These are phyloP conservation scores for Stemphylium beticola DNA, from an alignment of 2,329 filamentous ascomycete species.

Conservation along the genomic window DNA sequence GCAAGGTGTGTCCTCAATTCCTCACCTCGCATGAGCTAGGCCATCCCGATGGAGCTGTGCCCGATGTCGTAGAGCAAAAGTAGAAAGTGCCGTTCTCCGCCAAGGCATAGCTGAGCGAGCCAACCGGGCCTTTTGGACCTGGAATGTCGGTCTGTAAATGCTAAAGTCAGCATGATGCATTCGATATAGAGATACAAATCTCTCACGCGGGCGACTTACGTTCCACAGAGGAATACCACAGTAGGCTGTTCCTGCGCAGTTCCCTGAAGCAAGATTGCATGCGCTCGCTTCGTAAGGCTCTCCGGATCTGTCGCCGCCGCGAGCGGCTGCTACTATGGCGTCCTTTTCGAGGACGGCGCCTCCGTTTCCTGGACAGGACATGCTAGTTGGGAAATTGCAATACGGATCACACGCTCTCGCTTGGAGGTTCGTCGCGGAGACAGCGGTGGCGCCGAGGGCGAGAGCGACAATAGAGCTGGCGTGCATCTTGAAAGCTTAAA, in stretches of 20 bases:
- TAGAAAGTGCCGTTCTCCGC: neutral
- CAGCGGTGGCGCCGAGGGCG: constrained; percentile 5
- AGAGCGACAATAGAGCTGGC: constrained; percentile 7
- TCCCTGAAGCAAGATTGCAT: neutral
- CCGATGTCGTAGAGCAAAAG: neutral
- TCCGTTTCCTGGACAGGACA: neutral
- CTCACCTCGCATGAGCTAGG: neutral
- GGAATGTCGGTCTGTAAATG: neutral
- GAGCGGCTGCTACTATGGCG: neutral
- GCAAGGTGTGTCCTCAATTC: neutral
- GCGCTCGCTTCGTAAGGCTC: neutral
- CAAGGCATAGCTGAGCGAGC: neutral
- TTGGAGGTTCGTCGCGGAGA: neutral
- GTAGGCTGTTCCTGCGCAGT: neutral
- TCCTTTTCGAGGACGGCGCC: neutral
- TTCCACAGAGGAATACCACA: neutral
- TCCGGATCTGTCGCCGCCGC: neutral
- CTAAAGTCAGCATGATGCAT: neutral
- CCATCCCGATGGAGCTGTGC: neutral
- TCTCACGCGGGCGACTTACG: neutral
- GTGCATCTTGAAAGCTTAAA: constrained; percentile 2
- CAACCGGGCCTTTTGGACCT: neutral
- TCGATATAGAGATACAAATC: neutral
- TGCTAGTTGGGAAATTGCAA: neutral
- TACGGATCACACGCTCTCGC: neutral